Conservation (phyloP, 2,329 filamentous ascomycete species). For the Apiospora koreana region DNA sequence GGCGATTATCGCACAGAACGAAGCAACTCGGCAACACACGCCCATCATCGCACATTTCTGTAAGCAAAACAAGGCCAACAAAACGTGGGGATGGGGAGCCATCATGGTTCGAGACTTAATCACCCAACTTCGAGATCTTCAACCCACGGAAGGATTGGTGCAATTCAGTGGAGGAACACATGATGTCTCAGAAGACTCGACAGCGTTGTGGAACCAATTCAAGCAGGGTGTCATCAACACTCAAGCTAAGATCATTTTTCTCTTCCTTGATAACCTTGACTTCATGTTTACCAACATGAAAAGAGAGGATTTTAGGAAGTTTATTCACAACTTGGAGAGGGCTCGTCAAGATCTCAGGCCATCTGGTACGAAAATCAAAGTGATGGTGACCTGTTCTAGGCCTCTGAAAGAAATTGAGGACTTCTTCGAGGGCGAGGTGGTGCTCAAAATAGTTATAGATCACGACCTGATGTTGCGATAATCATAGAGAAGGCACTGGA, state of each 20-base stretch:
- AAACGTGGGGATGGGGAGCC: background rate
- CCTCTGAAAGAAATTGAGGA: too few species aligned
- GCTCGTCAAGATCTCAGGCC: background rate
- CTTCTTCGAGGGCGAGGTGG: too few species aligned
- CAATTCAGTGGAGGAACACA: background rate
- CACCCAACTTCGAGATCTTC: background rate
- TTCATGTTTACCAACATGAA: background rate
- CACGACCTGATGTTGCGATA: too few species aligned
- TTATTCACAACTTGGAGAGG: background rate
- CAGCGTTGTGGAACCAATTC: background rate
- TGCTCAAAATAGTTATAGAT: too few species aligned
- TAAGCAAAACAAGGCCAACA: background rate
- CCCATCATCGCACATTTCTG: background rate
- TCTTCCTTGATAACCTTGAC: background rate
- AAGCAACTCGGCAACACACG: background rate
- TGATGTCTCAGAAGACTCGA: background rate
- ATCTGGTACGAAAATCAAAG: background rate
- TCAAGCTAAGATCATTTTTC: background rate
- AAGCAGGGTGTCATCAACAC: background rate
- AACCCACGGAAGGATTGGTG: background rate
- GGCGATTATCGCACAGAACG: background rate
- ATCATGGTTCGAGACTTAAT: background rate
- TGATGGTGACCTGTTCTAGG: background rate
- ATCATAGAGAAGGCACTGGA: too few species aligned
- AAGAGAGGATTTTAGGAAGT: background rate